Evolutionary conservation across 1,284 basidiomycete species (phyloP).

Genomic region (Heliocybe sulcata): DNA sequence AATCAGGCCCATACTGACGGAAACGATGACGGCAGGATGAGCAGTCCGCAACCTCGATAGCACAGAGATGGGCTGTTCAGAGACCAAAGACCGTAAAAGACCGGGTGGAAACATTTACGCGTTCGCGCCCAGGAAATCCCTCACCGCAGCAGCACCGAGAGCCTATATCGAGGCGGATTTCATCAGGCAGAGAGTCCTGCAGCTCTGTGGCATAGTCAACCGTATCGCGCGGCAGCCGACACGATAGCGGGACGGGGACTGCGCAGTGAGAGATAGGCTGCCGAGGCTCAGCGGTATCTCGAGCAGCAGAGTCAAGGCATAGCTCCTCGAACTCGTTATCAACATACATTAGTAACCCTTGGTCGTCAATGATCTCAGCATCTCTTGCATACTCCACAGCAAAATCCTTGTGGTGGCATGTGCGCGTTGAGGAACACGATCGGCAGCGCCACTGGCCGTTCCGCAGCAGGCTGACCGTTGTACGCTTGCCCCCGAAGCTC

Average conservation of each 20-base stretch:
- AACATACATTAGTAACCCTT: background rate
- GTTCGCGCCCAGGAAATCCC: background rate
- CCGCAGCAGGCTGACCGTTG: constrained; percentile 7
- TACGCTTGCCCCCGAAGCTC: constrained; percentile 6
- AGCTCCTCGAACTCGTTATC: constrained; percentile 1
- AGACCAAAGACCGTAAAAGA: constrained; percentile 4
- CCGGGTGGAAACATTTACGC: background rate
- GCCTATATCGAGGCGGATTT: constrained; percentile 4
- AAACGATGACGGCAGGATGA: constrained; percentile 8
- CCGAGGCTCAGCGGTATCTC: background rate
- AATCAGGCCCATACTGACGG: constrained; percentile 19
- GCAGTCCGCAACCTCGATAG: constrained; percentile 8
- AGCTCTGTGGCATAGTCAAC: background rate
- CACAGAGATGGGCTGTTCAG: background rate
- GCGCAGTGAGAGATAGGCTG: background rate
- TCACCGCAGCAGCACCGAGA: constrained; percentile 8
- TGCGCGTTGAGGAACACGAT: constrained; percentile 6
- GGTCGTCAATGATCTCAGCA: background rate
- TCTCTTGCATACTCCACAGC: constrained; percentile 7
- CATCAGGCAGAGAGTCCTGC: background rate
- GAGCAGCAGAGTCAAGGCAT: background rate
- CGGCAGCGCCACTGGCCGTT: constrained; percentile 11
- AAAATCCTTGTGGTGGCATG: constrained; percentile 8
- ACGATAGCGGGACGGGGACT: constrained; percentile 6
- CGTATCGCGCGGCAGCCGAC: constrained; percentile 4